Base-by-base conservation (phyloP, 2,329 filamentous ascomycete species). In the Phoma sp. region DNA sequence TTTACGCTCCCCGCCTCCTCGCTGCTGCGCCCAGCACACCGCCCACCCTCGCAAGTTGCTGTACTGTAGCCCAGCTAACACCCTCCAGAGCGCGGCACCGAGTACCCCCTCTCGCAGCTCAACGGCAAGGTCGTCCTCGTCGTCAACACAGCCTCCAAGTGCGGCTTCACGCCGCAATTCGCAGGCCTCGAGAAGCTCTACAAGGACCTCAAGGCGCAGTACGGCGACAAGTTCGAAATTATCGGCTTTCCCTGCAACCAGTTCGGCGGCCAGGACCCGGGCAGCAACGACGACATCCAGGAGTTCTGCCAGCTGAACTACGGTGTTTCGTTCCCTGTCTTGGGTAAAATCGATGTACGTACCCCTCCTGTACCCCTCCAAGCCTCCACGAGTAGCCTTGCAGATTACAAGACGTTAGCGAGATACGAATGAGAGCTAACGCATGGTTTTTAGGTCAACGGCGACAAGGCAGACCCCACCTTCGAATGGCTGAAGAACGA, bases 241-340 rank as follows among this genome's bases (percentile, higher is more conserved):
- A 84, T 99, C 72, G 95, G 93, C 68, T 98, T 99, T 81, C 95
- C 95, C 53, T 98, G 93, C 87, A 99, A 98, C 84, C 95, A 99
- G 79, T 99, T 99, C 78, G 91, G 88, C 71, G 78, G 79, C 64
- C 95, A 99, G 79, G 95, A 98, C 74, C 93, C 93, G 25, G 92
- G 91, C 69, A 83, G 79, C 12, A 81, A 87, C 33, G 78, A 81
- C 7, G 86, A 92, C 71, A 77, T 89, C 51, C 78, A 85, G 64
- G 80, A 81, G 20, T 83, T 93, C 80, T 98, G 93, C 84, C 90
- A 92, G 80, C 57, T 95, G 76, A 98, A 97, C 84, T 97, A 96
- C 77, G 91, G 93, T 75, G 92, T 97, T 63, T 87, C 82, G 43
- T 98, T 98, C 83, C 92, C 93, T 64, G 87, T 98, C 62, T 81